Percentiles rank a stretch among this genome's conserved stretches.
Conservation (phyloP, 176 grass and related monocot species). For the Phoenix roebelenii region DNA sequence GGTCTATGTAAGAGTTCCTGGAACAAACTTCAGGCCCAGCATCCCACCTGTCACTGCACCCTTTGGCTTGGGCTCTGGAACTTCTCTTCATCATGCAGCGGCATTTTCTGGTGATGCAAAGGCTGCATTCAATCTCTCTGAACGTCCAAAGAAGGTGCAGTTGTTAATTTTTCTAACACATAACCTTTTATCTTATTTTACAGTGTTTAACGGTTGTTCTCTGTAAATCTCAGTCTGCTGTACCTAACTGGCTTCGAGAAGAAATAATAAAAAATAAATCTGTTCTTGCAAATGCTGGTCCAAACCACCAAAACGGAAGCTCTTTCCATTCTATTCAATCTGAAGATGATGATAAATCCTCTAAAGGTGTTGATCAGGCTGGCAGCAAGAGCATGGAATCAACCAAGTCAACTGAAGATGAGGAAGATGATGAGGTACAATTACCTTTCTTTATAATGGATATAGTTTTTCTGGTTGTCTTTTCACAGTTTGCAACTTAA, state of each 20-base stretch:
- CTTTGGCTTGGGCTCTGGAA: conserved; percentile 54
- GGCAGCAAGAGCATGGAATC: conserved; percentile 63
- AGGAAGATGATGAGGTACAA: conserved; percentile 67
- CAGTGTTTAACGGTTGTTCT: not conserved
- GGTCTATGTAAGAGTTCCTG: conserved; percentile 39
- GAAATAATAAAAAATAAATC: conserved; percentile 96
- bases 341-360: conserved; percentile 39
- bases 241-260: conserved; percentile 95
- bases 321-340: conserved; percentile 37
- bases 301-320: conserved; percentile 20
- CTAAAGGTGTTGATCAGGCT: conserved; percentile 39
- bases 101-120: conserved; percentile 46
- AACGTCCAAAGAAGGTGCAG: conserved; percentile 77
- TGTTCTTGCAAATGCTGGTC: conserved; percentile 22
- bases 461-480: no score
- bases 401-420: conserved; percentile 52
- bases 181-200: conserved; percentile 20
- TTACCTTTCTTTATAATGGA: no score
- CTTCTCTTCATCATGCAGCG: conserved; percentile 30
- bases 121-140: conserved; percentile 38
- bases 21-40: conserved; percentile 34
- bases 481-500: no score
- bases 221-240: conserved; percentile 48
- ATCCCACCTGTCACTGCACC: conserved; percentile 33
- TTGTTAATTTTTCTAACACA: conserved; percentile 1